Evolutionary conservation across 2,329 filamentous ascomycete genomes (phyloP).

Genomic region (Lasiodiplodia citricola): DNA sequence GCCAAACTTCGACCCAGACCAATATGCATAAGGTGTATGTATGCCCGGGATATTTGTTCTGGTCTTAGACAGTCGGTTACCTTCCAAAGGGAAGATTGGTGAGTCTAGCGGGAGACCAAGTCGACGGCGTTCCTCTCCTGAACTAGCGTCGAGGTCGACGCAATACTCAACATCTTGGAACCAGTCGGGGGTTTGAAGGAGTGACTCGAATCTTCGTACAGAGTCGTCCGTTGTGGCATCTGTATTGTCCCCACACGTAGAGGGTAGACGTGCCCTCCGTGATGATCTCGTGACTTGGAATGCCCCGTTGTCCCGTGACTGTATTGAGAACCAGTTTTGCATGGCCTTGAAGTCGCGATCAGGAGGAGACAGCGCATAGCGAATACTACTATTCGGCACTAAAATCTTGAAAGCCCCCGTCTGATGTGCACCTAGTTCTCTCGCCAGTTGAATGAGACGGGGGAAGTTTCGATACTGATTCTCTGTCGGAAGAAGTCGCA

Average conservation of each 20-base stretch:
- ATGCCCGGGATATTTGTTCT: not conserved
- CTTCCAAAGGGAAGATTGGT: not conserved
- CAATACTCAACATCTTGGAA: not conserved
- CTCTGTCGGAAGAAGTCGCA: not conserved
- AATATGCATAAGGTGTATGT: not conserved
- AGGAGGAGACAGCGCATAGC: not conserved
- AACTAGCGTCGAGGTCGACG: not conserved
- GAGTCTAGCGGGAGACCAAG: not conserved
- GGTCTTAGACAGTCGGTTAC: not conserved
- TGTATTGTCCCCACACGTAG: not conserved
- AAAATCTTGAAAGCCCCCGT: not conserved
- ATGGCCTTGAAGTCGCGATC: not conserved
- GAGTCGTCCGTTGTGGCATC: not conserved
- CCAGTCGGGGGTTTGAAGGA: not conserved
- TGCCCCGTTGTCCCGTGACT: not conserved
- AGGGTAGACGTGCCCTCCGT: not conserved
- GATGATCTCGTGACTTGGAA: not conserved
- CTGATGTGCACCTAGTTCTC: not conserved
- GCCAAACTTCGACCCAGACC: not conserved
- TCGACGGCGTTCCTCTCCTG: not conserved
- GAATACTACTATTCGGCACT: not conserved
- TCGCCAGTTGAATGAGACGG: not conserved
- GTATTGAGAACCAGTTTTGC: not conserved
- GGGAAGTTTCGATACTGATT: not conserved
- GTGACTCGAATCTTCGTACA: not conserved